Evolutionary conservation across 2,329 filamentous ascomycete species (phyloP).

Genomic region (Pseudopyrenochaeta lycopersici): DNA sequence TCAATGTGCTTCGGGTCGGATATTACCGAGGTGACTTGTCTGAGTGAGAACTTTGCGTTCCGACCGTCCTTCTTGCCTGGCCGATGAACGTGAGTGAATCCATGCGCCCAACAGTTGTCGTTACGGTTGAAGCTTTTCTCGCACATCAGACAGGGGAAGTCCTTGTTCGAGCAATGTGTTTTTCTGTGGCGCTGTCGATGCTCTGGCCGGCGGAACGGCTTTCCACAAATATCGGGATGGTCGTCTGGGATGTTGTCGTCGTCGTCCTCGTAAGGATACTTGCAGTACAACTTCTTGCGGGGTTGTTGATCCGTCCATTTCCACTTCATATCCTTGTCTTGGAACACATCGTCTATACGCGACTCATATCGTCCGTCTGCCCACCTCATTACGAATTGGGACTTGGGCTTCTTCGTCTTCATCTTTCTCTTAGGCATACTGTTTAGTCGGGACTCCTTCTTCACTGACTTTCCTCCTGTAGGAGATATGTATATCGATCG

Average conservation of each 20-base stretch:
- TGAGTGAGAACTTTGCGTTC: conserved; percentile 32
- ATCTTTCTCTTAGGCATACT: conserved; percentile 13
- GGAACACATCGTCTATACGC: background rate
- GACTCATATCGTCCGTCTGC: conserved; percentile 4
- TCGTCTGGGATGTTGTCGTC: conserved; percentile 3
- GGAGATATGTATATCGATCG: conserved; percentile 33
- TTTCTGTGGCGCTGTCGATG: conserved; percentile 42
- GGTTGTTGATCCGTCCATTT: conserved; percentile 5
- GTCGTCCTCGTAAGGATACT: conserved; percentile 3
- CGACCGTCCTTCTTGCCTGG: conserved; percentile 39
- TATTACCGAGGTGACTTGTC: conserved; percentile 32
- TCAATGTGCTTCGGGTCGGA: conserved; percentile 40
- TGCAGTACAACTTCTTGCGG: conserved; percentile 5
- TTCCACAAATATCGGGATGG: conserved; percentile 11
- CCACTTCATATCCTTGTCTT: background rate
- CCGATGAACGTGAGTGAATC: conserved; percentile 37
- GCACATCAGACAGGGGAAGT: conserved; percentile 36
- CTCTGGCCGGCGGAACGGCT: conserved; percentile 37
- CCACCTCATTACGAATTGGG: conserved; percentile 8
- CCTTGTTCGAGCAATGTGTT: conserved; percentile 30
- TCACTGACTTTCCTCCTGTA: conserved; percentile 36
- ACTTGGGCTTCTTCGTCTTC: conserved; percentile 12
- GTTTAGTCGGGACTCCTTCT: conserved; percentile 21
- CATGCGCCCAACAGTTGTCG: conserved; percentile 48
- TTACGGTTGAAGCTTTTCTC: conserved; percentile 39